These are phyloP conservation scores for Lentinus tigrinus DNA, from an alignment of 768 basidiomycete genomes.

Conservation along the genomic window DNA sequence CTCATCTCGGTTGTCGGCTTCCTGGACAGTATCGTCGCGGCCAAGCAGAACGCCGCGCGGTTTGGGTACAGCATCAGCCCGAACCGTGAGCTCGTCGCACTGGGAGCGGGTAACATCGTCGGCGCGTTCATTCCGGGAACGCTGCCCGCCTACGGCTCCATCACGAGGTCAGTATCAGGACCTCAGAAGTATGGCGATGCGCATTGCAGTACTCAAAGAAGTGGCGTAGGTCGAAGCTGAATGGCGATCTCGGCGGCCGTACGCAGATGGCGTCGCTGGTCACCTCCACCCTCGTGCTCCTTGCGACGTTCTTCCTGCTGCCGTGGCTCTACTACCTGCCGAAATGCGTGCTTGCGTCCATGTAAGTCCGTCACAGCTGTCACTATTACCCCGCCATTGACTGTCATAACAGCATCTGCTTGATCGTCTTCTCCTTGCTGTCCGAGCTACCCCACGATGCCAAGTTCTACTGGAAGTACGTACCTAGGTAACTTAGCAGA, in stretches of 20 bases:
- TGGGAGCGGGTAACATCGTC: slow-evolving; percentile 80
- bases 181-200: no score
- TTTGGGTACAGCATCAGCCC: slow-evolving; percentile 89
- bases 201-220: no score
- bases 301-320: slow-evolving; percentile 88
- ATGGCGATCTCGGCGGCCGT: slow-evolving; percentile 83
- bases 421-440: slow-evolving; percentile 84
- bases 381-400: background rate
- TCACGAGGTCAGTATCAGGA: slow-evolving; percentile 67
- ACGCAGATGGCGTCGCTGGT: slow-evolving; percentile 89
- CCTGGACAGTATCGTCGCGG: slow-evolving; percentile 92
- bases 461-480: slow-evolving; percentile 81
- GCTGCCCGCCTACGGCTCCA: slow-evolving; percentile 89
- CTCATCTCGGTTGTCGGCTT: slow-evolving; percentile 85
- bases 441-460: slow-evolving; percentile 88
- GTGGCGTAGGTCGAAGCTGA: slow-evolving; percentile 80
- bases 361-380: slow-evolving; percentile 49
- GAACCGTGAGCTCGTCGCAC: slow-evolving; percentile 92
- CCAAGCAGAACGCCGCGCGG: slow-evolving; percentile 85
- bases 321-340: slow-evolving; percentile 86
- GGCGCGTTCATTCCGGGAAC: slow-evolving; percentile 85
- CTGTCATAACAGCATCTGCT: slow-evolving; percentile 61
- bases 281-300: slow-evolving; percentile 68
- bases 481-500: slow-evolving; percentile 30
- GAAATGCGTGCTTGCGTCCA: slow-evolving; percentile 84